These are phyloP conservation scores for Insectozyma bohioensis DNA, from an alignment of 1,139 yeast species.

Conservation along the genomic window DNA sequence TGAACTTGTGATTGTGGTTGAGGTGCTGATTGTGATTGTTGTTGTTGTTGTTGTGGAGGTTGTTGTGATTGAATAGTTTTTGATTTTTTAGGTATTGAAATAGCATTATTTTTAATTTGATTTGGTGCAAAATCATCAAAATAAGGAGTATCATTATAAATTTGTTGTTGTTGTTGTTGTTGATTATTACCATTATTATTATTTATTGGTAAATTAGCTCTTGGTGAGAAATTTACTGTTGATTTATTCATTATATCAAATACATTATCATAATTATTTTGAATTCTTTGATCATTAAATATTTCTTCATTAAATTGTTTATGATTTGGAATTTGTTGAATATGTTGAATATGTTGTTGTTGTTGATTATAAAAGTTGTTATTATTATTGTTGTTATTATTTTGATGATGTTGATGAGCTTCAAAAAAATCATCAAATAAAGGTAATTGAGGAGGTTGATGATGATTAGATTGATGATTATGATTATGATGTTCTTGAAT, in stretches of 20 bases:
- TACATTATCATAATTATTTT: slow-evolving; percentile 2
- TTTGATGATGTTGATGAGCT: slow-evolving; percentile 12
- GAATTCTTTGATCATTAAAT: slow-evolving; percentile 1
- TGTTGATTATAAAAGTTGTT: too few relatives aligned
- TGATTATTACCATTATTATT: neutral
- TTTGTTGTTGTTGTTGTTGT: slow-evolving; percentile 6
- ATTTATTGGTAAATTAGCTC: neutral
- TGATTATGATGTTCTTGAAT: neutral
- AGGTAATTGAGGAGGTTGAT: slow-evolving; percentile 7
- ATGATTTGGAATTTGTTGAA: neutral
- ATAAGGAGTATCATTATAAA: too few relatives aligned
- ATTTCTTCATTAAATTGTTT: slow-evolving; percentile 8
- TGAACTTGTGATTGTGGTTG: neutral
- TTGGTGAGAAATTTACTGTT: slow-evolving; percentile 6
- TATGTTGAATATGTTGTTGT: neutral
- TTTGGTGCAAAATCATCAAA: slow-evolving; percentile 13
- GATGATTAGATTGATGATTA: neutral
- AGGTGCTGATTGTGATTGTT: too few relatives aligned
- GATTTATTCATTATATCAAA: slow-evolving; percentile 11
- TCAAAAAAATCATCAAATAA: slow-evolving; percentile 16
- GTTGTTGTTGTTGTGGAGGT: slow-evolving; percentile 3
- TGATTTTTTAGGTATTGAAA: slow-evolving; percentile 1
- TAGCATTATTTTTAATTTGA: neutral
- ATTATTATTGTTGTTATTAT: neutral
- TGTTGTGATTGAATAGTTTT: neutral